A percentile compares a stretch with the other conserved stretches of the same genome.
phyloP scores from a whole-genome alignment of 257 asterid species.

The Thymus mandschuricus region DNA sequence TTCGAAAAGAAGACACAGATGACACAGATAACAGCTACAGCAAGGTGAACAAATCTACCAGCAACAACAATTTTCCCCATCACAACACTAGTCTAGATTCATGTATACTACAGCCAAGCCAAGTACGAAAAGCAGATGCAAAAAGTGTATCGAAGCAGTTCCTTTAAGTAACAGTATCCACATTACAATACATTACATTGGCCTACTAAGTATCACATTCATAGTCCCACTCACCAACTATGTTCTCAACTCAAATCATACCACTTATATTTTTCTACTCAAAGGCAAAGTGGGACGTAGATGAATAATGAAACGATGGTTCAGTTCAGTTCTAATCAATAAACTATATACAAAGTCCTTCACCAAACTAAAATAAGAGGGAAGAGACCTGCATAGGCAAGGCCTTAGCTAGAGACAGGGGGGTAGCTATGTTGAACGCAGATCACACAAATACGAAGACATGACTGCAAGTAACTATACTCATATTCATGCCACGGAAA shows the following conservation, averaged over 20 bases:
- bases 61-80: not conserved
- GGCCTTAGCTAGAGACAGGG: not conserved
- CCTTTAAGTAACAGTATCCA: not conserved
- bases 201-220: slow-evolving; percentile 13
- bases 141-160: not conserved
- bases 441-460: not conserved
- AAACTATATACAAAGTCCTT: not conserved
- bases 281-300: not conserved
- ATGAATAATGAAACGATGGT: no score
- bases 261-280: no score
- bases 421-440: not conserved
- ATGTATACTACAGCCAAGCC: not conserved
- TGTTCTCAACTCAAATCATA: not conserved
- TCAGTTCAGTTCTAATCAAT: not conserved
- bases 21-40: not conserved
- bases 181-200: not conserved
- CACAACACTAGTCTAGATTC: not conserved
- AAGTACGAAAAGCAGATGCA: slow-evolving; percentile 9
- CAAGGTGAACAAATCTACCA: slow-evolving; percentile 2
- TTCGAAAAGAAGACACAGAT: slow-evolving; percentile 4
- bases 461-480: not conserved
- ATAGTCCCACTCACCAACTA: slow-evolving; percentile 26
- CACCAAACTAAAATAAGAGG: not conserved
- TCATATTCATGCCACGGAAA: not conserved
- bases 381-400: not conserved